Evolutionary conservation across 306 rosid species (phyloP), one percentile per base, ranked within the genome.

Genomic region (Citrullus amarus): DNA sequence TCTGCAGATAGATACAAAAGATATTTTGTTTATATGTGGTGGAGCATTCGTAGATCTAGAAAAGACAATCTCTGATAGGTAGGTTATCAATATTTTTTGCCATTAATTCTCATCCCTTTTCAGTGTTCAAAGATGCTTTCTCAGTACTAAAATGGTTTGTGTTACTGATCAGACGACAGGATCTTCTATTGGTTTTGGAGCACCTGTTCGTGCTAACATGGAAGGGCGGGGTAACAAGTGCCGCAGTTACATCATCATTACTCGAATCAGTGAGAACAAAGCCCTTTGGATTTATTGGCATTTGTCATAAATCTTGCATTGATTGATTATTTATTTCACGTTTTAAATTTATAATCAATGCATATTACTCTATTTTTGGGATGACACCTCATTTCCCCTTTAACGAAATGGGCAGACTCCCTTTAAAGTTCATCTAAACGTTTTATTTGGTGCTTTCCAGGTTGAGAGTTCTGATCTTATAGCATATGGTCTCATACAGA

Each of bases 21-120:
- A 94, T 84, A 94, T 94, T 84, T 97, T 94, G 76, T 94, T 94
- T 81, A 88, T 94, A 67, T 94, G 98, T 63, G 98, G 98, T 80
- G 98, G 98, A 83, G 98, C 97, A 30, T 94, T 94, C 82, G 68
- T 94, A 55, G 97, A 92, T 89, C 98, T 94, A 76, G 98, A 94
- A 36, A 94, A 94, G 87, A 94, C 98, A 69, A 89, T 94, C 88
- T 92, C 97, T n/a, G 98, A 94, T 71, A 90, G 98, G 98, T 94
- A 83, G 80, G 63, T 77, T 44, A 20, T 80, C 50, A 76, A 32
- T 48, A 51, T 68, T 78, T 46, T 78, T 46, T 56, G 56, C 58
- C 25, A 15, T 36, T 43, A 25, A 46, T 28, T 51, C 25, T 17
- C 67, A 44, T 0, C 43, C 34, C 67, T 78, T 55, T 81, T 41